Evolutionary conservation across 1,284 basidiomycete genomes (phyloP).

Genomic region (Trichosporon faecale): DNA sequence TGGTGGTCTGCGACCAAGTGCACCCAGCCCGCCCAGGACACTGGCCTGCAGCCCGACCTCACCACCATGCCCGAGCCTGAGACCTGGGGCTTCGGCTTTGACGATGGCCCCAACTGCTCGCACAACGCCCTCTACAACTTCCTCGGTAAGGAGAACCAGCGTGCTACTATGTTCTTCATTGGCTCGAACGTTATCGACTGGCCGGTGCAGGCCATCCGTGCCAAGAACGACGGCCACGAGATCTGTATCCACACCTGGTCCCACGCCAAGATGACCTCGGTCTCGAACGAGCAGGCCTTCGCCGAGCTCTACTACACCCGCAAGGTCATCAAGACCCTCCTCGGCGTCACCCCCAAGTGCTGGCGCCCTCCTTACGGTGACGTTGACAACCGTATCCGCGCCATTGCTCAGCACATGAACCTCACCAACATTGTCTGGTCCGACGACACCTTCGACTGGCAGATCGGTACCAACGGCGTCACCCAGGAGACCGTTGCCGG

Average conservation of each 20-base stretch:
- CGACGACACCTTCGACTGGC: slow-evolving; percentile 56
- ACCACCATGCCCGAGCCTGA: slow-evolving; percentile 54
- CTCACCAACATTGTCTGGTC: slow-evolving; percentile 56
- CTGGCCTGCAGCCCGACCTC: slow-evolving; percentile 48
- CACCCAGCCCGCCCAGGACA: slow-evolving; percentile 37
- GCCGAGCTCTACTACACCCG: slow-evolving; percentile 59
- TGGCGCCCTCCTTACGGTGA: slow-evolving; percentile 56
- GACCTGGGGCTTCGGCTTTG: slow-evolving; percentile 57
- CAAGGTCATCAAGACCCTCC: slow-evolving; percentile 55
- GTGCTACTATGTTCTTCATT: slow-evolving; percentile 56
- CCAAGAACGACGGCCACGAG: slow-evolving; percentile 52
- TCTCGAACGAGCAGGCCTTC: slow-evolving; percentile 56
- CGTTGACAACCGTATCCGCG: slow-evolving; percentile 57
- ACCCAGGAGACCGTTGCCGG: slow-evolving; percentile 47
- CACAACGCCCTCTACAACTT: slow-evolving; percentile 58
- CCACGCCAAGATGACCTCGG: slow-evolving; percentile 56
- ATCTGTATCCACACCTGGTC: slow-evolving; percentile 55
- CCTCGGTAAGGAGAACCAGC: slow-evolving; percentile 53
- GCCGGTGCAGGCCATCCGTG: slow-evolving; percentile 57
- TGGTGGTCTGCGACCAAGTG: slow-evolving; percentile 53
- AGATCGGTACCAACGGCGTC: slow-evolving; percentile 39
- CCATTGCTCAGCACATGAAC: slow-evolving; percentile 55
- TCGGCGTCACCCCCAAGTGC: slow-evolving; percentile 55
- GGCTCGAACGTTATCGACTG: slow-evolving; percentile 58
- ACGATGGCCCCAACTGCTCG: slow-evolving; percentile 56